phyloP scores from a whole-genome alignment of 1,139 yeast species.

The Neolecta irregularis region DNA sequence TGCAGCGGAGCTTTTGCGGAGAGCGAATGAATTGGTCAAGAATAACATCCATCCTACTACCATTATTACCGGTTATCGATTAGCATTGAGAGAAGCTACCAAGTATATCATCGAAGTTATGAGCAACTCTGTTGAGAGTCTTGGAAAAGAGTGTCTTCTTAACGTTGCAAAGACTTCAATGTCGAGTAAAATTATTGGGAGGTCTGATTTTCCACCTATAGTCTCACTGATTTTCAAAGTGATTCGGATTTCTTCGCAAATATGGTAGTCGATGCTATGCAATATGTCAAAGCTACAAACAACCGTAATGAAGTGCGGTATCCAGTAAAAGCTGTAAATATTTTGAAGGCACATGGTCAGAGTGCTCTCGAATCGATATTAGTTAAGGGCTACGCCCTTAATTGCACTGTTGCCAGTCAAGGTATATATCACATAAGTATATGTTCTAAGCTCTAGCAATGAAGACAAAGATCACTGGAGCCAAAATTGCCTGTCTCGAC shows the following conservation, averaged over 20 bases:
- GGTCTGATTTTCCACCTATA: constrained; percentile 3
- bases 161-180: constrained; percentile 93
- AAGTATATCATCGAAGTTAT: constrained; percentile 76
- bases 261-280: constrained; percentile 89
- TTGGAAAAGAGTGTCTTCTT: constrained; percentile 62
- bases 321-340: constrained; percentile 95
- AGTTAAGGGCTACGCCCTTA: constrained; percentile 87
- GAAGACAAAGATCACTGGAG: constrained; percentile 56
- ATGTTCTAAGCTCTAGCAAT: constrained; percentile 36
- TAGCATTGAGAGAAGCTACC: constrained; percentile 84
- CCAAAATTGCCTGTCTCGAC: constrained; percentile 86
- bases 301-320: constrained; percentile 77
- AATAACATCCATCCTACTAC: constrained; percentile 96
- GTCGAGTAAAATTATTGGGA: constrained; percentile 94
- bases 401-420: constrained; percentile 94
- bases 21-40: constrained; percentile 88
- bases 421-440: background rate
- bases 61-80: constrained; percentile 86
- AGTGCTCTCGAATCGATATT: constrained; percentile 73
- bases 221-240: constrained; percentile 22
- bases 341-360: constrained; percentile 92
- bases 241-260: constrained; percentile 81
- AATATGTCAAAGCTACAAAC: constrained; percentile 86
- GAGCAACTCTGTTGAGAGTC: constrained; percentile 60
- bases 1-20: constrained; percentile 60